A percentile compares a stretch with the other conserved stretches of the same genome.
Evolutionary conservation across 2,329 filamentous ascomycete species (phyloP).

Genomic region (Claviceps sp.): DNA sequence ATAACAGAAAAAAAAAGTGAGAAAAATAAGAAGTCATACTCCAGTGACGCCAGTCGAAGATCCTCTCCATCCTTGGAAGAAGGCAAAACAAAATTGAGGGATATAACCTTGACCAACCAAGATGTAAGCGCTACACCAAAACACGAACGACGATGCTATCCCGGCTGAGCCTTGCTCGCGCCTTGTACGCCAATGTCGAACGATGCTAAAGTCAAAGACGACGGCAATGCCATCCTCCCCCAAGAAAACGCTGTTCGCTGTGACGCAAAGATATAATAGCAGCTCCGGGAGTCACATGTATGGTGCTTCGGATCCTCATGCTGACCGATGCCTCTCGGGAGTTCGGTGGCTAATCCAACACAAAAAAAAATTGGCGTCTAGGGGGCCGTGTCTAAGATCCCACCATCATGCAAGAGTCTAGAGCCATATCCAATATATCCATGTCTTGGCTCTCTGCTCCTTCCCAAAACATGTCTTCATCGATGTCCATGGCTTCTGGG

Average conservation of each 20-base stretch:
- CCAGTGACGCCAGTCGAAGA: conserved; percentile 3
- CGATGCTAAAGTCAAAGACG: conserved; percentile 3
- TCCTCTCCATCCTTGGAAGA: not conserved
- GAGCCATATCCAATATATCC: conserved; percentile 38
- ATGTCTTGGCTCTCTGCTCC: conserved; percentile 40
- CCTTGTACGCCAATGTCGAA: conserved; percentile 1
- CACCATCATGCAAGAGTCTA: conserved; percentile 42
- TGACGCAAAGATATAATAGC: not conserved
- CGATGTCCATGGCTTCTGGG: conserved; percentile 45
- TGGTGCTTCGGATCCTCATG: not conserved
- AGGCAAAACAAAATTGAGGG: not conserved
- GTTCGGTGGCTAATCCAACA: not conserved
- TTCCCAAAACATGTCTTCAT: conserved; percentile 48
- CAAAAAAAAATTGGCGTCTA: not conserved
- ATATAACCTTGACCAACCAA: not conserved
- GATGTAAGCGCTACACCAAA: not conserved
- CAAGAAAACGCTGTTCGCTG: not conserved
- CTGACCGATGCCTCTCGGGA: not conserved
- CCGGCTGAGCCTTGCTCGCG: not conserved
- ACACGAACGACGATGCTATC: not conserved
- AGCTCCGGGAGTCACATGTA: not conserved
- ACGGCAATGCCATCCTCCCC: not conserved
- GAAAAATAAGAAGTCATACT: not conserved
- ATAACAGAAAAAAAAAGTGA: not conserved
- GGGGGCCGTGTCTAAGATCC: conserved; percentile 17